Evolutionary conservation across 176 grass and related monocot genomes (phyloP), one percentile per base, ranked within the genome.

Genomic region (Eleusine indica): DNA sequence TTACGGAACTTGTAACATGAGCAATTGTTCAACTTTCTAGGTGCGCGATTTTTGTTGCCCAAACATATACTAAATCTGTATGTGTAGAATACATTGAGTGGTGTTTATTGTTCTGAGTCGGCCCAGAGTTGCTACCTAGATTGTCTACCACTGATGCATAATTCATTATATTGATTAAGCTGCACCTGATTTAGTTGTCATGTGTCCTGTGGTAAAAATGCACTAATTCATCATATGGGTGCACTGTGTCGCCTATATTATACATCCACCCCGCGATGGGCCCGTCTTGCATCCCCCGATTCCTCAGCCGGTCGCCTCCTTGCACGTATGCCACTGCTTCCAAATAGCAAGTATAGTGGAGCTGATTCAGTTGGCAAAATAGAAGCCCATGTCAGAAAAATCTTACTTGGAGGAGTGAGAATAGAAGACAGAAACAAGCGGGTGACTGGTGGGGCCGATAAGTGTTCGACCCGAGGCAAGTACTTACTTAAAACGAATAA

Each of bases 11-110:
- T 61, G 30, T 70, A 44, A 71, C 32, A 89, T 88, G 68, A 67
- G 15, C 13, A 48, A 3, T 10, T 80, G 60, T 60, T 42, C 13
- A 19, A 19, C 54, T 58, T 60, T 57, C 62, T 68, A 40, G 22
- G n/a, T 83, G 57, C 49, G 46, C 58, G 43, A 52, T 77, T 87
- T 21, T 88, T 78, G 15, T 83, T 73, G 21, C 22, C 53, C 43
- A 12, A 18, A 8, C 62, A 19, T 87, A 25, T 68, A 41, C 17
- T 81, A 28, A 28, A 75, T 74, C 13, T 75, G 77, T 46, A 75
- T 32, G 19, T 3, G 49, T 67, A 30, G 25, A 18, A 14, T 75
- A 42, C 22, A 46, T 80, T n/a, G 32, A 49, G 15, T 66, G 44
- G 13, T 35, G 11, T 38, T 52, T 53, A 7, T 22, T 29, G 52